Percentiles rank a stretch among this genome's conserved stretches.
Conservation (phyloP, 192 early-diverging fungal genomes). For the Blastocladiella britannica region DNA sequence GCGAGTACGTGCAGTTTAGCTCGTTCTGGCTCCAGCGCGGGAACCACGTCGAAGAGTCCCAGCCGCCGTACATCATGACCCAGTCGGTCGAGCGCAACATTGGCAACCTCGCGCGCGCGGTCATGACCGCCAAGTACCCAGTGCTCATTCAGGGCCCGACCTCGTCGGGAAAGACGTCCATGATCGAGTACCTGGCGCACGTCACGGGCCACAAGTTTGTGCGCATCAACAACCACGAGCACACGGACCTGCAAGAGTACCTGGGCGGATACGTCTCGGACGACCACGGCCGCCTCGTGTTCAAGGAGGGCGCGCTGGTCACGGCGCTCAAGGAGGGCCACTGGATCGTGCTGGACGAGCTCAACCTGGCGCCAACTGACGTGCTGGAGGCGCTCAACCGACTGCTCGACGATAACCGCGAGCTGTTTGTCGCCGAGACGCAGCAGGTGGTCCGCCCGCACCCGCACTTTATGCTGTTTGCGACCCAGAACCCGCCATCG, state of each 20-base stretch:
- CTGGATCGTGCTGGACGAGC: slow-evolving; percentile 97
- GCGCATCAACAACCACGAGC: slow-evolving; percentile 98
- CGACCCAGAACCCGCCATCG: slow-evolving; percentile 97
- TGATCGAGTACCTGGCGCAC: slow-evolving; percentile 90
- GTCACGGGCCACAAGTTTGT: slow-evolving; percentile 82
- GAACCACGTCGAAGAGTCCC: slow-evolving; percentile 12
- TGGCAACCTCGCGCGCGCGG: slow-evolving; percentile 68
- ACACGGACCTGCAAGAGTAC: slow-evolving; percentile 96
- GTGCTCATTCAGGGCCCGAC: slow-evolving; percentile 97
- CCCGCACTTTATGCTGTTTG: slow-evolving; percentile 91
- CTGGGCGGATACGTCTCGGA: slow-evolving; percentile 79
- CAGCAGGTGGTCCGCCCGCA: slow-evolving; percentile 84
- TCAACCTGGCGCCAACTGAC: slow-evolving; percentile 95
- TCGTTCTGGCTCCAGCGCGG: slow-evolving; percentile 69
- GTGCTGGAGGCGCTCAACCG: slow-evolving; percentile 95
- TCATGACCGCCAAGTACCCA: slow-evolving; percentile 73
- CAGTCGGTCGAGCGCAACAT: slow-evolving; percentile 69
- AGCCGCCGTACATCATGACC: slow-evolving; percentile 58
- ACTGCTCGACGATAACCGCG: slow-evolving; percentile 90
- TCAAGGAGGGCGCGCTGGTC: slow-evolving; percentile 88
- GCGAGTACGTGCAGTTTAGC: slow-evolving; percentile 52
- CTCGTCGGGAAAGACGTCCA: slow-evolving; percentile 89
- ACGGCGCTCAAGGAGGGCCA: slow-evolving; percentile 80
- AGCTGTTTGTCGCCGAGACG: slow-evolving; percentile 88
- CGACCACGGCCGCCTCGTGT: slow-evolving; percentile 60